These are phyloP conservation scores for Phytophthora pinifolia DNA, from an alignment of 352 stramenopile species.

Conservation along the genomic window DNA sequence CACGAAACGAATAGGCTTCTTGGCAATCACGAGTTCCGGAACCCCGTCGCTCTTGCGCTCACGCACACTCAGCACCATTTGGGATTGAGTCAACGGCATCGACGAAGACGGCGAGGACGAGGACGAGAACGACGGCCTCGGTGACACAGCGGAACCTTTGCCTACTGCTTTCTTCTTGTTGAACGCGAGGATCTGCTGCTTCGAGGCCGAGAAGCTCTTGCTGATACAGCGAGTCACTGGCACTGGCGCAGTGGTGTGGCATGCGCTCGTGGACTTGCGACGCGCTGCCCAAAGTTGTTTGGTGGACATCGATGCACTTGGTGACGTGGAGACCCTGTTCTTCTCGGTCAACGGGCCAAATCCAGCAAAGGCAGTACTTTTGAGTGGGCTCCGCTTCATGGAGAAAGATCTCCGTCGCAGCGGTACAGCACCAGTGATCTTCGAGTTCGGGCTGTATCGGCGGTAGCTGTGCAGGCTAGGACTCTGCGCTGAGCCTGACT, in stretches of 20 bases:
- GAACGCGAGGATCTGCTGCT: slow-evolving; percentile 22
- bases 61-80: slow-evolving; percentile 63
- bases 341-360: slow-evolving; percentile 11
- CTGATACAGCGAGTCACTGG: slow-evolving; percentile 16
- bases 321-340: slow-evolving; percentile 6
- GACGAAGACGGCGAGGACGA: slow-evolving; percentile 21
- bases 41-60: slow-evolving; percentile 48
- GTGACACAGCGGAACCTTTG: slow-evolving; percentile 10
- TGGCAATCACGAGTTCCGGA: slow-evolving; percentile 64
- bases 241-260: slow-evolving; percentile 12
- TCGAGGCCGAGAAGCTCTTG: slow-evolving; percentile 26
- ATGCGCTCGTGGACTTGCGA: slow-evolving; percentile 63
- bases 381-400: slow-evolving; percentile 61
- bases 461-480: slow-evolving; percentile 19
- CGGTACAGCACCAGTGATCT: slow-evolving; percentile 42
- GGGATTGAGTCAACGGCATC: slow-evolving; percentile 25
- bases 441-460: slow-evolving; percentile 34
- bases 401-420: slow-evolving; percentile 65
- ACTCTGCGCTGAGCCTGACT: slow-evolving; percentile 1
- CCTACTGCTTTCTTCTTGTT: slow-evolving; percentile 17
- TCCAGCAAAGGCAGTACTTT: slow-evolving; percentile 23
- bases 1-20: slow-evolving; percentile 45
- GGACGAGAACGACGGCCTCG: slow-evolving; percentile 8
- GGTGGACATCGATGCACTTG: slow-evolving; percentile 3
- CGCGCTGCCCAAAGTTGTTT: slow-evolving; percentile 36